Evolutionary conservation across 2,329 filamentous ascomycete species (phyloP), one percentile per base, ranked within the genome.

Genomic region (Fusarium continuum): DNA sequence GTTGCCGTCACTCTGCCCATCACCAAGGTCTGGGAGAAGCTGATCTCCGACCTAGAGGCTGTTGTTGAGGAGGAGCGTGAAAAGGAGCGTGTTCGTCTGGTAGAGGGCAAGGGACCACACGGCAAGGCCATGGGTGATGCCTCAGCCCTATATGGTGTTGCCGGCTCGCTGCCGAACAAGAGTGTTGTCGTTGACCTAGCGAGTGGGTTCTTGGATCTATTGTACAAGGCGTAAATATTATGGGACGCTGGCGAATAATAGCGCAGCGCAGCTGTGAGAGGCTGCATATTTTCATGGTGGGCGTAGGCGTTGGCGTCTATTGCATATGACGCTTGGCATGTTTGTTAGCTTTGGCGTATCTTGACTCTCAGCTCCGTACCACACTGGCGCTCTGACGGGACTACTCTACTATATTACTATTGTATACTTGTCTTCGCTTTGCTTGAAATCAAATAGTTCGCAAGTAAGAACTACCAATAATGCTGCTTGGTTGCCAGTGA

Each of bases 101-200:
- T 87, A 2, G 88, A 92, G 78, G 89, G 89, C 10, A 90, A 88
- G 77, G 83, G 83, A 0, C 77, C 79, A 26, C 85, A 88, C 76
- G 88, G 87, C 29, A 87, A 88, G 74, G 87, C 86, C 20, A 84
- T 87, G 69, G 92, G 92, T 2, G 91, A 97, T 74, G 88, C 92
- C 13, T 91, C 92, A 2, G 93, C 93, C 5, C 79, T 99, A 61
- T 99, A 99, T 77, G 95, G 95, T 50, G 93, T 99, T 54, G 95
- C 95, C 0, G 95, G 95, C 6, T 96, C 91, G 72, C 78, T 99
- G 76, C 95, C 95, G 2, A 96, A 99, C 75, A 98, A 98, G 85
- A 92, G 91, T 68, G 89, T 99, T 28, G 93, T 99, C 26, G 91
- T 92, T 65, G 92, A 96, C 70, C 79, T 99, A 73, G 94, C 93